These are phyloP conservation scores for Dittrichia graveolens DNA, from an alignment of 129 eudicot species.

Conservation along the genomic window DNA sequence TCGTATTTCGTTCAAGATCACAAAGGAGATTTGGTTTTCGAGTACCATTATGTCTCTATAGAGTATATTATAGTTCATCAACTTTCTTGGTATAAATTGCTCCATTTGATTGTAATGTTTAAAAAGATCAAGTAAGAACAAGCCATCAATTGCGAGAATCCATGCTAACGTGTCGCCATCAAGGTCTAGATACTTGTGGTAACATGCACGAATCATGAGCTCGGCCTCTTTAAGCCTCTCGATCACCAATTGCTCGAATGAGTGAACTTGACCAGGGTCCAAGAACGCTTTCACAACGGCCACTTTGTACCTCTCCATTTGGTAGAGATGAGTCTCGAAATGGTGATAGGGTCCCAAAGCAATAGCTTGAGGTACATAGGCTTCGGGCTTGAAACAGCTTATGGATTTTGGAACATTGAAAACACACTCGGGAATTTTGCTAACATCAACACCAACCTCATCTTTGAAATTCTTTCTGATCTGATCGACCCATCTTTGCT, in stretches of 20 bases:
- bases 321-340: constrained; percentile 36
- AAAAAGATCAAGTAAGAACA: constrained; percentile 40
- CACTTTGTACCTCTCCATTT: constrained; percentile 46
- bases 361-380: constrained; percentile 44
- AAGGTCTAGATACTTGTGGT: constrained; percentile 45
- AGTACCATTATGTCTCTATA: constrained; percentile 47
- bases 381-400: constrained; percentile 41
- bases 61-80: constrained; percentile 17
- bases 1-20: constrained; percentile 35
- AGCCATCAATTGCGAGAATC: constrained; percentile 44
- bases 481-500: constrained; percentile 43
- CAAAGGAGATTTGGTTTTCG: constrained; percentile 49
- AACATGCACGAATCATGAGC: constrained; percentile 39
- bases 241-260: constrained; percentile 26
- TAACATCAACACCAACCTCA: constrained; percentile 31
- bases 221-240: constrained; percentile 26
- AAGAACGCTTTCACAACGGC: constrained; percentile 33
- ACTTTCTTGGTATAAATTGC: constrained; percentile 17
- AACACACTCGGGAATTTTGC: constrained; percentile 23
- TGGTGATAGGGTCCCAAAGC: constrained; percentile 54
- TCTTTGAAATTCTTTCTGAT: constrained; percentile 33
- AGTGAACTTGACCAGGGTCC: neutral
- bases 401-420: constrained; percentile 44
- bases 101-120: constrained; percentile 14
- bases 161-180: constrained; percentile 38